Evolutionary conservation across 139 green algal genomes (phyloP), one percentile per base, ranked within the genome.

Genomic region (Chlorella ohadii): DNA sequence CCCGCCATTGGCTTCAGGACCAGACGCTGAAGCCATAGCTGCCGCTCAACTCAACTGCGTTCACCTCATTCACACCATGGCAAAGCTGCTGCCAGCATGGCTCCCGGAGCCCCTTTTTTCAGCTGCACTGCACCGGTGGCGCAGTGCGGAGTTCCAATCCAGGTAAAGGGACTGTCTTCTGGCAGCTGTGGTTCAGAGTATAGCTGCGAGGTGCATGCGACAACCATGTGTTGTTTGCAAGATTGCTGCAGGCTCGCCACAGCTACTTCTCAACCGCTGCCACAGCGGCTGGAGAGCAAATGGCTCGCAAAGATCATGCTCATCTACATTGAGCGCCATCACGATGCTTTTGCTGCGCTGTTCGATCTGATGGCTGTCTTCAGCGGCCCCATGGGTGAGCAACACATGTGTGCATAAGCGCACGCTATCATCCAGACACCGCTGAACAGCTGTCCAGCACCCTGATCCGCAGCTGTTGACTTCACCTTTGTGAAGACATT

Each of bases 291-390:
- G 36, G 97, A 99, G 78, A 93, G 86, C 77, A 94, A 96, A 87
- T 88, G 93, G 61, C 86, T 99, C 55, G 93, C 94, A 20, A 94
- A 96, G 85, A 93, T 89, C 80, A 88, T 99, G 13, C 61, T 99
- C 47, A 90, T 81, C 68, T 96, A 96, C 86, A 83, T 98, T 5
- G 25, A 44, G 20, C 28, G 77, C 33, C 82, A 97, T 85, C 90
- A 90, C 39, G 47, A 87, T 11, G 86, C 95, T 55, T 87, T 96
- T n/a, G 76, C 79, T 25, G 70, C 90, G 11, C 92, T 99, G 31
- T 96, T 99, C 34, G 92, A 97, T 66, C 85, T 99, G 72, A 90
- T 99, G 63, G 73, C 73, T 15, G 86, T 96, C 11, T 92, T 96
- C 71, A 88, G 74, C 75, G 83, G 90, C 56, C 80, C 74, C 23